Evolutionary conservation across 1,139 yeast genomes (phyloP).

Genomic region (Arxiozyma slooffiae): DNA sequence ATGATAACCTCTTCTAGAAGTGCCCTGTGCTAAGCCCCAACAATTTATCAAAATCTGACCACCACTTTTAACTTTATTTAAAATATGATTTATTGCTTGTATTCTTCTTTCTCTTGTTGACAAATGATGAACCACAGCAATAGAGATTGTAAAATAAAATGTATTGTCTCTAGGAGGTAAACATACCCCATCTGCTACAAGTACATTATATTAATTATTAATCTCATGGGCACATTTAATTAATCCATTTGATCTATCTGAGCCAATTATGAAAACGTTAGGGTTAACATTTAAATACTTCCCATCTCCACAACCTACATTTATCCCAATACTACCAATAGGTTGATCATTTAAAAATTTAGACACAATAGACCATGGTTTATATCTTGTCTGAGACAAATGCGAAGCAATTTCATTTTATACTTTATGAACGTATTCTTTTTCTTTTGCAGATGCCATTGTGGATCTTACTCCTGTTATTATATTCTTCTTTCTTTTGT

Average conservation of each 20-base stretch:
- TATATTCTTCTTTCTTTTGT: background rate
- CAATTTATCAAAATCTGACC: conserved; percentile 78
- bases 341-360: conserved; percentile 41
- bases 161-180: conserved; percentile 53
- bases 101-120: conserved; percentile 72
- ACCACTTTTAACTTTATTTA: conserved; percentile 46
- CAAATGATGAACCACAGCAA: conserved; percentile 94
- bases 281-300: conserved; percentile 70
- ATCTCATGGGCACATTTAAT: conserved; percentile 58
- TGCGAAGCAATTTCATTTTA: conserved; percentile 88
- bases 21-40: conserved; percentile 93
- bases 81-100: conserved; percentile 59
- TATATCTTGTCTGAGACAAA: conserved; percentile 85
- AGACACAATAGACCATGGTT: conserved; percentile 96
- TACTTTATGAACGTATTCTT: conserved; percentile 73
- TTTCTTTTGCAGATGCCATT: conserved; percentile 54
- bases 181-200: conserved; percentile 66
- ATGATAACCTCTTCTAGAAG: conserved; percentile 76
- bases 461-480: background rate
- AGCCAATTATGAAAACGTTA: conserved; percentile 61
- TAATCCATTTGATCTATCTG: conserved; percentile 74
- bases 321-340: conserved; percentile 46
- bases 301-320: conserved; percentile 96
- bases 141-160: conserved; percentile 87
- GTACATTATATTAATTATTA: conserved; percentile 37